A percentile compares a stretch with the other conserved stretches of the same genome.
Evolutionary conservation across 768 basidiomycete species (phyloP).

Genomic region (Candolleomyces eurysporus): DNA sequence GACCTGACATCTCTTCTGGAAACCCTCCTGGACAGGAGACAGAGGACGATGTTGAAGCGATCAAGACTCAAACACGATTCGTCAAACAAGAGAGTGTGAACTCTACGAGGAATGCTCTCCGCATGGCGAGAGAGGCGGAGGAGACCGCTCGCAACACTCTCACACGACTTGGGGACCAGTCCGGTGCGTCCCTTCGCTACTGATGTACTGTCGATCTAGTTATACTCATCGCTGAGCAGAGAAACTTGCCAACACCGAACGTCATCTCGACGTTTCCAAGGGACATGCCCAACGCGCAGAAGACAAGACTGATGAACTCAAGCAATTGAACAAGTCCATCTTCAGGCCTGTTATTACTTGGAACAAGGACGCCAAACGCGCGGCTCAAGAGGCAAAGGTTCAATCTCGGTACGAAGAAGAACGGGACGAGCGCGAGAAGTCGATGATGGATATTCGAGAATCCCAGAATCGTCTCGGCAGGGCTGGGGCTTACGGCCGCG

Average conservation of each 20-base stretch:
- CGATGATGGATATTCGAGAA: slow-evolving; percentile 82
- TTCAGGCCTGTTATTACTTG: slow-evolving; percentile 90
- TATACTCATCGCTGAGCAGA: slow-evolving; percentile 39
- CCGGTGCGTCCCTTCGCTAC: slow-evolving; percentile 55
- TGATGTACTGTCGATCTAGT: not conserved
- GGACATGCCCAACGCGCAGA: slow-evolving; percentile 84
- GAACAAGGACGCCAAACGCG: slow-evolving; percentile 91
- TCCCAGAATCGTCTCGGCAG: slow-evolving; percentile 82
- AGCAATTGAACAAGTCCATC: slow-evolving; percentile 91
- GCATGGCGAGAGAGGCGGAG: slow-evolving; percentile 93
- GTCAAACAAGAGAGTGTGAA: slow-evolving; percentile 91
- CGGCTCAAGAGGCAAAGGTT: slow-evolving; percentile 81
- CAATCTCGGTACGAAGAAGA: slow-evolving; percentile 87
- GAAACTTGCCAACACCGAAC: slow-evolving; percentile 90
- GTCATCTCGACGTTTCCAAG: slow-evolving; percentile 90
- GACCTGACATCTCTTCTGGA: slow-evolving; percentile 45
- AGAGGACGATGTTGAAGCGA: slow-evolving; percentile 90
- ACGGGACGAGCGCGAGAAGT: slow-evolving; percentile 76
- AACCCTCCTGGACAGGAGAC: slow-evolving; percentile 62
- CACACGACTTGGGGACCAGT: slow-evolving; percentile 83
- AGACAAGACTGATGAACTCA: slow-evolving; percentile 91
- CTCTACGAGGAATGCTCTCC: slow-evolving; percentile 87
- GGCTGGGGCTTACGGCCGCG: slow-evolving; percentile 62
- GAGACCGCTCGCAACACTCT: slow-evolving; percentile 91
- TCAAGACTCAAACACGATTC: slow-evolving; percentile 87